Percentiles rank a stretch among this genome's conserved stretches.
These are phyloP conservation scores for Colletotrichum limetticola DNA, from an alignment of 2,329 filamentous ascomycete species.

Conservation along the genomic window DNA sequence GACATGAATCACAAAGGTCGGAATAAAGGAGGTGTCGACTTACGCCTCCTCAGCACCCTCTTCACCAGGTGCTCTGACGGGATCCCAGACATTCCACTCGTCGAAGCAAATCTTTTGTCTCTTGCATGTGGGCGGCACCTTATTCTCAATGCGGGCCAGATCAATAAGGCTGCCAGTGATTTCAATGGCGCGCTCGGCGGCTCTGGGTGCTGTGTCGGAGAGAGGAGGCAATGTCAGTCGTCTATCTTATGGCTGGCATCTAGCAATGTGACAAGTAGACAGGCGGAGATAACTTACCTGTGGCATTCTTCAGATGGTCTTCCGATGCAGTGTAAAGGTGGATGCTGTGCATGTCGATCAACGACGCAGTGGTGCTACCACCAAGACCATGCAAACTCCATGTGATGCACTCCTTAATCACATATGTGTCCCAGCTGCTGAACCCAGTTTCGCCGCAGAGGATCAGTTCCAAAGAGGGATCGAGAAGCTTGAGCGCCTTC, in stretches of 20 bases:
- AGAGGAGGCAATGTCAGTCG: not conserved
- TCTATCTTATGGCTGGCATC: not conserved
- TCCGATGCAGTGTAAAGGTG: slow-evolving; percentile 78
- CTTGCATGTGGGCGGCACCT: slow-evolving; percentile 67
- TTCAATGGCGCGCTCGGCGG: slow-evolving; percentile 79
- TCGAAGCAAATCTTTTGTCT: slow-evolving; percentile 82
- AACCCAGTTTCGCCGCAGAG: slow-evolving; percentile 79
- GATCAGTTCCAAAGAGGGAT: slow-evolving; percentile 75
- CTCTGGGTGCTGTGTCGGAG: slow-evolving; percentile 63
- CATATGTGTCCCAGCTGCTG: slow-evolving; percentile 78
- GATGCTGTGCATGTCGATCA: slow-evolving; percentile 85
- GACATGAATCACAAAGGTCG: not conserved
- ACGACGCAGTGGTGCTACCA: slow-evolving; percentile 45
- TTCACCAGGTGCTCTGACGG: slow-evolving; percentile 75
- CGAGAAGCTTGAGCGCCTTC: slow-evolving; percentile 77
- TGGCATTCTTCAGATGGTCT: slow-evolving; percentile 60
- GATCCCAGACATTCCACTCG: slow-evolving; percentile 89
- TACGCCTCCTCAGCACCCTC: slow-evolving; percentile 74
- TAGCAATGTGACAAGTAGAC: no score
- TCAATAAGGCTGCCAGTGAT: slow-evolving; percentile 77
- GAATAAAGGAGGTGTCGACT: slow-evolving; percentile 32
- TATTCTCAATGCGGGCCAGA: slow-evolving; percentile 77
- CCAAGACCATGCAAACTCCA: slow-evolving; percentile 47
- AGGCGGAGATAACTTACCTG: slow-evolving; percentile 39
- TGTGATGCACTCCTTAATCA: slow-evolving; percentile 74